Evolutionary conservation across 1,139 yeast genomes (phyloP), one percentile per base, ranked within the genome.

Genomic region (Nematodospora anomalae): DNA sequence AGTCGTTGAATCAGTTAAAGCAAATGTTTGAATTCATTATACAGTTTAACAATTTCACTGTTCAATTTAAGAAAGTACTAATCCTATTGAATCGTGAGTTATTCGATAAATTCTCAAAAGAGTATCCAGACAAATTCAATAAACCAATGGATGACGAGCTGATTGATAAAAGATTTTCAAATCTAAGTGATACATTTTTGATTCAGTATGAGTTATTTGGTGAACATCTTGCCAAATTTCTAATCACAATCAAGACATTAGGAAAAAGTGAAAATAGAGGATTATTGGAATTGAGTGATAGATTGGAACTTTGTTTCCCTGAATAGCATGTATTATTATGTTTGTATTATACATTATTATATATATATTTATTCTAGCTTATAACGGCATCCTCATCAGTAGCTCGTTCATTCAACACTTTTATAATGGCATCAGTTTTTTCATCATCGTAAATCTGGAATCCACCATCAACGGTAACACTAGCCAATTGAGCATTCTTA

Each of bases 401-500:
- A 48, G 76, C 83, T 58, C 82, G 86, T 52, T 83, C 88, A 51
- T 83, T 86, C 57, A 90, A 72, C 41, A 68, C 73, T 50, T 79
- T 80, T 43, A 92, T 92, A 38, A 90, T 85, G 41, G 75, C 83
- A 36, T 87, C 88, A 53, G 96, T 88, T 58, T 83, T 83, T 34
- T 79, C 88, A 51, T 90, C 96, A 32, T 74, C 71, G 63, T 94
- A 94, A 43, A 92, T 82, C 60, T 83, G 79, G 67, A 89, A 94
- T 0, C 98, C 98, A 27, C 76, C 77, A 24, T 82, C 94, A 51
- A 76, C 74, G 24, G 98, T 92, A 33, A 94, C 96, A 52, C 92
- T 78, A 35, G 98, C 95, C 55, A 94, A 76, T 67, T 94, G 98
- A 26, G 96, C 96, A 60, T 94, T 94, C 53, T 85, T 87, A 44